Base-by-base conservation (phyloP, 2,329 filamentous ascomycete species). In the Penicillium sp. region DNA sequence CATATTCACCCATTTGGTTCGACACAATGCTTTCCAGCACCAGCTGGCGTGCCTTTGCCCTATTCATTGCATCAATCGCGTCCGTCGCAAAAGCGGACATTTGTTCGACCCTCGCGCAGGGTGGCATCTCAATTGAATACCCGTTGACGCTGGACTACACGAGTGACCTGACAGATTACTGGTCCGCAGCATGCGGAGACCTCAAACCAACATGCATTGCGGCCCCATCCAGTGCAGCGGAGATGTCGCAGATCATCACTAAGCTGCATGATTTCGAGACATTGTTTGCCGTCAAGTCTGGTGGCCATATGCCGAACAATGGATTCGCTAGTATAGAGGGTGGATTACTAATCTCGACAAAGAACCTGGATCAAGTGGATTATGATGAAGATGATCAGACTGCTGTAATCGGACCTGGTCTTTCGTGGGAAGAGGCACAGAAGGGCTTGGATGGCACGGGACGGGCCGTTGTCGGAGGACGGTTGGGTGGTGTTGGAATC, bases 271-370 rank as follows among this genome's bases (percentile, higher is more conserved):
- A 77, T 33, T 77, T 77, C 43, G 73, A 77, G 37, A 81, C 80
- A 54, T 70, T 82, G 6, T 83, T 87, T 47, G 85, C 83, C 22
- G 76, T 85, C 70, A 78, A 82, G 66, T 77, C 79, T 10, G 82
- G 82, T 8, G 78, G 78, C 0, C 79, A 81, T 63, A 76, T 77
- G 55, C 76, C 76, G 1, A 81, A 79, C 56, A 76, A 77, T 56
- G 76, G 76, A 33, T 81, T 79, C 56, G 74, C 77, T 4, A 79
- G 76, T 61, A 76, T 79, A 44, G 73, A 77, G 45, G 74, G 74
- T 19, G 79, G 76, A 1, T 70, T 78, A 8, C 67, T 81, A 43
- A 75, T 79, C 46, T 73, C 71, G 2, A 81, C 82, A 56, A 67
- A 82, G 74, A 69, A 78, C 71, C 64, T 78, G 21, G 67, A 76